Base-by-base conservation (phyloP, 768 basidiomycete genomes). In the Leccinum variicolor region DNA sequence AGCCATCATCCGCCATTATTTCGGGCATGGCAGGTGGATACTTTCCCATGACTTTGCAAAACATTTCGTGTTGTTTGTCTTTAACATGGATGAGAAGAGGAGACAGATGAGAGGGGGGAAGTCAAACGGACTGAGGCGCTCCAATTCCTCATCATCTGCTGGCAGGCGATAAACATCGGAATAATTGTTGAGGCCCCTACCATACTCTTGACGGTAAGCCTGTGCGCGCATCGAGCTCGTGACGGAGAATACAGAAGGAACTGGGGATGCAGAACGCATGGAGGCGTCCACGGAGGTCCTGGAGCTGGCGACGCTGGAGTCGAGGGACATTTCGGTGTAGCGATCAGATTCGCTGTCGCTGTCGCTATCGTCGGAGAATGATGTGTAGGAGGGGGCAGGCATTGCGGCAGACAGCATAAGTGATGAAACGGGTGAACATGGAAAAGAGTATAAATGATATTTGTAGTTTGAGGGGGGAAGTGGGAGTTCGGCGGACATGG, bases 141-240 rank as follows among this genome's bases (percentile, higher is more conserved):
- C 79, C 25, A 89, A 72, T 62, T 92, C 90, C 63, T 90, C 87
- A 8, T 87, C 85, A 61, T 92, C 90, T 26, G 89, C 90, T 13
- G 90, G 88, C 26, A 92, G 75, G 45, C 81, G 80, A 66, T 92
- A 92, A 2, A 92, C 79, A 47, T 91, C 87, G 2, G 90, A 91
- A 62, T 87, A 87, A 60, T 84, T 90, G 73, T 91, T 91, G 46
- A 92, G 69, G 31, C 77, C 80, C 43, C 90, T 78, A 0, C 89
- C 90, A 56, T 82, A 85, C 65, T 90, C 87, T 28, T 84, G 78
- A 54, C 78, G 80, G 72, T 84, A 85, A 1, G 83, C 79, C 34
- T 80, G 76, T 15, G 78, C 81, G 25, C 80, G 82, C 48, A 89
- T 62, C 0, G 86, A 86, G 64, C 80, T 84, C 0, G 85, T 84